These are phyloP conservation scores for Corallochytrium limacisporum DNA, from an alignment of 78 protist genomes.

Conservation along the genomic window DNA sequence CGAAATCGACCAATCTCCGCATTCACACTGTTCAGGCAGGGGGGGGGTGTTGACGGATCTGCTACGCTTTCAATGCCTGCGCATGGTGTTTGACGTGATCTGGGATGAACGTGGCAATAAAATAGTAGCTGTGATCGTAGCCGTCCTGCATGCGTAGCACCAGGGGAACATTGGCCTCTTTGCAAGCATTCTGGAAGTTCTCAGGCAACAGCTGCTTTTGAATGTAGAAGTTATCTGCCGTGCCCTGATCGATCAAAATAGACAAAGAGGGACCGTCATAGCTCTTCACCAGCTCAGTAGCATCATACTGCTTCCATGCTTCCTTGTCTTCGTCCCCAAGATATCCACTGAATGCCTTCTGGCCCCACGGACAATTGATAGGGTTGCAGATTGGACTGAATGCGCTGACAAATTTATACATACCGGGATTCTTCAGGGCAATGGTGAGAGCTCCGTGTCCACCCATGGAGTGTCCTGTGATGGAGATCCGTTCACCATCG, in stretches of 20 bases:
- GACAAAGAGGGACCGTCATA: conserved; percentile 21
- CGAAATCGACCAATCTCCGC: no score
- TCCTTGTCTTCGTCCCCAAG: conserved; percentile 46
- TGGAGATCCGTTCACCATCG: conserved; percentile 19
- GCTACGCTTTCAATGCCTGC: no score
- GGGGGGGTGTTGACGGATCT: no score
- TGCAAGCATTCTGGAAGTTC: neutral
- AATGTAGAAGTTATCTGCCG: conserved; percentile 29
- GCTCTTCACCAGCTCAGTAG: conserved; percentile 9
- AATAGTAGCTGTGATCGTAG: conserved; percentile 76
- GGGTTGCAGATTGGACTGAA: conserved; percentile 85
- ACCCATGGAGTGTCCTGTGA: conserved; percentile 73
- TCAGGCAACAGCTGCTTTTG: conserved; percentile 14
- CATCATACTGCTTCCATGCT: conserved; percentile 30
- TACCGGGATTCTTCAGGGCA: conserved; percentile 46
- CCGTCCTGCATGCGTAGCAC: conserved; percentile 39
- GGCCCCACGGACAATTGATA: conserved; percentile 41
- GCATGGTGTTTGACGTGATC: conserved; percentile 68
- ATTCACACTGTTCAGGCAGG: no score
- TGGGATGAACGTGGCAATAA: conserved; percentile 53
- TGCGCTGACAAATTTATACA: conserved; percentile 59
- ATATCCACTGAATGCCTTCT: conserved; percentile 50
- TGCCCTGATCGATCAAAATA: conserved; percentile 60
- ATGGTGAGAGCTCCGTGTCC: conserved; percentile 78
- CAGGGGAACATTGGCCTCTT: neutral